A percentile compares a stretch with the other conserved stretches of the same genome.
Conservation (phyloP, 1,139 yeast species). For the Saccharomyces pastorianus region DNA sequence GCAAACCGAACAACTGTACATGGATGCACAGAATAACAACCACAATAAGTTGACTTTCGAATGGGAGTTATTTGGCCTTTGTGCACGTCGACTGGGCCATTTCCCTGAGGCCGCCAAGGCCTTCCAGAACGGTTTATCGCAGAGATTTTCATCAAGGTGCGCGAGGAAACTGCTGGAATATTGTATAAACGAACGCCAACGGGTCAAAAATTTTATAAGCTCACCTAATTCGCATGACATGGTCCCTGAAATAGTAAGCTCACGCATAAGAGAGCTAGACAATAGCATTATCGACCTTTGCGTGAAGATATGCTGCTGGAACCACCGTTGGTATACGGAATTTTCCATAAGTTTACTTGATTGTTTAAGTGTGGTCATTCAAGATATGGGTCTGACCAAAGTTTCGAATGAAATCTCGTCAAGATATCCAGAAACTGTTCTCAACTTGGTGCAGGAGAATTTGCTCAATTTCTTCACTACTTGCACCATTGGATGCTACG, state of each 20-base stretch:
- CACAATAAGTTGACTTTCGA: conserved; percentile 77
- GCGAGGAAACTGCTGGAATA: conserved; percentile 66
- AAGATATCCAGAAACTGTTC: conserved; percentile 43
- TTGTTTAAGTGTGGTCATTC: conserved; percentile 52
- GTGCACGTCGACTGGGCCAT: conserved; percentile 78
- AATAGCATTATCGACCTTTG: conserved; percentile 59
- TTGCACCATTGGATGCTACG: conserved; percentile 25
- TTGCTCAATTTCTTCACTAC: conserved; percentile 22
- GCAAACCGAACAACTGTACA: conserved; percentile 85
- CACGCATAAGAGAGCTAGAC: conserved; percentile 45
- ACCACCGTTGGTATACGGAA: conserved; percentile 93
- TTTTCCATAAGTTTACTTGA: conserved; percentile 61
- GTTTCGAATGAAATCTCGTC: conserved; percentile 68
- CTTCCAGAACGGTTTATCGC: conserved; percentile 60
- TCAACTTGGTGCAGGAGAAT: conserved; percentile 30
- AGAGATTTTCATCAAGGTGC: conserved; percentile 74
- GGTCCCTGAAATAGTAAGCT: conserved; percentile 30
- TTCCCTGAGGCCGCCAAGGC: conserved; percentile 80
- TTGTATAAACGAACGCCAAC: conserved; percentile 39
- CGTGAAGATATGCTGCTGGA: conserved; percentile 82
- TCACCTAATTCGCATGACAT: conserved; percentile 17
- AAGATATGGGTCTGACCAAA: conserved; percentile 71
- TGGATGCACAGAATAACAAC: conserved; percentile 71
- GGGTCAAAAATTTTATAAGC: conserved; percentile 20
- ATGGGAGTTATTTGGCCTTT: conserved; percentile 87